Conservation (phyloP, 208 protist genomes). For the Trypanosomatidae sp. region DNA sequence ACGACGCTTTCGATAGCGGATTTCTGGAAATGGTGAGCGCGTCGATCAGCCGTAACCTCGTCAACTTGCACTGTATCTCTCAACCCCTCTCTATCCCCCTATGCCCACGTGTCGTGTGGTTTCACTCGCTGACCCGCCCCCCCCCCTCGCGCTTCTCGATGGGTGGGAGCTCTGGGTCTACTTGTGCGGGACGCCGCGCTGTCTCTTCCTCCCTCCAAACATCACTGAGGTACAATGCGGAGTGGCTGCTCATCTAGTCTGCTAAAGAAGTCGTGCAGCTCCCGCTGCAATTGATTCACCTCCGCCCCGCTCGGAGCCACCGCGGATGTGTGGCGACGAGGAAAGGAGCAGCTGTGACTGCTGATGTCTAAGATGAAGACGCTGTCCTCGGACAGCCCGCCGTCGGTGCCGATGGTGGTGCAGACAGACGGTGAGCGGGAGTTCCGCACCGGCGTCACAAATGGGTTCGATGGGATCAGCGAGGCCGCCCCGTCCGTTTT, state of each 20-base stretch:
- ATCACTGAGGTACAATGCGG: slow-evolving; percentile 18
- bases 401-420: slow-evolving; percentile 40
- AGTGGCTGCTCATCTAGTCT: slow-evolving; percentile 41
- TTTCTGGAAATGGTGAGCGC: not conserved
- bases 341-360: slow-evolving; percentile 12
- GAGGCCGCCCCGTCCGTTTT: slow-evolving; percentile 11
- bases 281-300: slow-evolving; percentile 37
- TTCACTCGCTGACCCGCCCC: not conserved
- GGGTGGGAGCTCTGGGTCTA: not conserved
- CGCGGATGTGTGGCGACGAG: slow-evolving; percentile 8
- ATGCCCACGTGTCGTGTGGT: not conserved
- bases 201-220: not conserved
- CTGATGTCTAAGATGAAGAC: slow-evolving; percentile 38
- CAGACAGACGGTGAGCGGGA: slow-evolving; percentile 34
- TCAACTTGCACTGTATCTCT: not conserved
- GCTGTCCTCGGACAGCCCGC: slow-evolving; percentile 43
- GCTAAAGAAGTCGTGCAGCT: slow-evolving; percentile 49
- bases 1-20: not conserved
- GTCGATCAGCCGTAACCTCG: not conserved
- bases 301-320: slow-evolving; percentile 30
- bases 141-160: not conserved
- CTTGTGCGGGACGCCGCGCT: not conserved
- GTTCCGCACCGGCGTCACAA: slow-evolving; percentile 23
- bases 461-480: slow-evolving; percentile 30
- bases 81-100: not conserved